Evolutionary conservation across 2,329 filamentous ascomycete species (phyloP).

Genomic region (Bipolaris cookei): DNA sequence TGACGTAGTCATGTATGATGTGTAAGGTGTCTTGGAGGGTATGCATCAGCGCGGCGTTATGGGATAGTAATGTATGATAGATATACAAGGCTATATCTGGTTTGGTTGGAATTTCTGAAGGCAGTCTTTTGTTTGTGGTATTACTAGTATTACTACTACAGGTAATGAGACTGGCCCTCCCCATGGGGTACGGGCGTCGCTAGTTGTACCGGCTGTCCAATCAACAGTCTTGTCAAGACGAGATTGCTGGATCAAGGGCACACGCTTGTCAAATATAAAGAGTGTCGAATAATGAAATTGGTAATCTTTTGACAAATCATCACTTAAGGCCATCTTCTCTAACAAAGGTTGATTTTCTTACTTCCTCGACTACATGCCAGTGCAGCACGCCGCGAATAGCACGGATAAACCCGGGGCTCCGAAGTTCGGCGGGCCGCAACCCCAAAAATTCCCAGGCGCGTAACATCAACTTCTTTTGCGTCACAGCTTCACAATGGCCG

Average conservation of each 20-base stretch:
- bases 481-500: slow-evolving; percentile 36
- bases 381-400: not conserved
- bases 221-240: too few relatives aligned
- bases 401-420: slow-evolving; percentile 8
- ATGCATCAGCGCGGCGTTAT: slow-evolving; percentile 13
- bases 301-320: too few relatives aligned
- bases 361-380: not conserved
- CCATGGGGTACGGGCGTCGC: not conserved
- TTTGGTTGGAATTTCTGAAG: not conserved
- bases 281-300: too few relatives aligned
- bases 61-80: not conserved
- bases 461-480: slow-evolving; percentile 4
- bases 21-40: not conserved
- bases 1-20: not conserved
- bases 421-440: slow-evolving; percentile 20
- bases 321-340: too few relatives aligned
- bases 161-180: not conserved
- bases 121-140: not conserved
- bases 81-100: not conserved
- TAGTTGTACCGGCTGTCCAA: not conserved
- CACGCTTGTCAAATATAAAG: not conserved
- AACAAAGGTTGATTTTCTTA: too few relatives aligned
- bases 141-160: not conserved
- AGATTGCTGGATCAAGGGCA: not conserved
- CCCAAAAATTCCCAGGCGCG: slow-evolving; percentile 24